phyloP scores from a whole-genome alignment of 768 basidiomycete genomes.

The Dictyophora rubrovolvata region DNA sequence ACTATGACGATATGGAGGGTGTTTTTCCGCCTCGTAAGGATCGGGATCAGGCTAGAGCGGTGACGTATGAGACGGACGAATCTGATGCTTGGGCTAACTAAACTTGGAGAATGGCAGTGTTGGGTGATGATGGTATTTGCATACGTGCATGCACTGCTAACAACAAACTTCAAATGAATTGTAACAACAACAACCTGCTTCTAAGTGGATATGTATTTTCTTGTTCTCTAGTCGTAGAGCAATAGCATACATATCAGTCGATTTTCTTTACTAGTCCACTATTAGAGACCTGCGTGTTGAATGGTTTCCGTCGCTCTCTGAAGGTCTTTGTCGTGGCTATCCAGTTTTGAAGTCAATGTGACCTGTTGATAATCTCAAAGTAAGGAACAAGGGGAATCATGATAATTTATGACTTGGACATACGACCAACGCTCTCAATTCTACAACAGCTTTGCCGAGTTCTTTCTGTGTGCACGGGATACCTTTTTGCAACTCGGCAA shows the following conservation, averaged over 20 bases:
- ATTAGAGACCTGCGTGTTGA: too few relatives aligned
- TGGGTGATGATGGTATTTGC: neutral
- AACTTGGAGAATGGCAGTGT: neutral
- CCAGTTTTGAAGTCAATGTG: too few relatives aligned
- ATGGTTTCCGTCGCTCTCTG: too few relatives aligned
- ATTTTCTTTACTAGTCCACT: too few relatives aligned
- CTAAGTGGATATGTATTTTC: neutral
- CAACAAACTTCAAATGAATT: neutral
- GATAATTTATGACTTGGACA: too few relatives aligned
- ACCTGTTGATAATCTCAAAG: too few relatives aligned
- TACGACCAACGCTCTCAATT: too few relatives aligned
- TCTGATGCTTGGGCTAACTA: neutral
- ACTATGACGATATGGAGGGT: slow-evolving; percentile 12
- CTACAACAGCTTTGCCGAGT: too few relatives aligned
- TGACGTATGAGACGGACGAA: neutral
- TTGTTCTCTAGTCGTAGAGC: neutral
- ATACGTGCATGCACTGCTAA: neutral
- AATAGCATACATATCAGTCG: neutral
- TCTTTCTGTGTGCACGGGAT: too few relatives aligned
- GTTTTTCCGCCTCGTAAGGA: slow-evolving; percentile 3
- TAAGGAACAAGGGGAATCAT: too few relatives aligned
- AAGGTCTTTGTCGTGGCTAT: too few relatives aligned
- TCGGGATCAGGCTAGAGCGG: neutral
- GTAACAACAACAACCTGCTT: neutral
- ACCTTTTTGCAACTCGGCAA: too few relatives aligned